These are phyloP conservation scores for Ophiostoma himal-ulmi DNA, from an alignment of 2,329 filamentous ascomycete species.

Conservation along the genomic window DNA sequence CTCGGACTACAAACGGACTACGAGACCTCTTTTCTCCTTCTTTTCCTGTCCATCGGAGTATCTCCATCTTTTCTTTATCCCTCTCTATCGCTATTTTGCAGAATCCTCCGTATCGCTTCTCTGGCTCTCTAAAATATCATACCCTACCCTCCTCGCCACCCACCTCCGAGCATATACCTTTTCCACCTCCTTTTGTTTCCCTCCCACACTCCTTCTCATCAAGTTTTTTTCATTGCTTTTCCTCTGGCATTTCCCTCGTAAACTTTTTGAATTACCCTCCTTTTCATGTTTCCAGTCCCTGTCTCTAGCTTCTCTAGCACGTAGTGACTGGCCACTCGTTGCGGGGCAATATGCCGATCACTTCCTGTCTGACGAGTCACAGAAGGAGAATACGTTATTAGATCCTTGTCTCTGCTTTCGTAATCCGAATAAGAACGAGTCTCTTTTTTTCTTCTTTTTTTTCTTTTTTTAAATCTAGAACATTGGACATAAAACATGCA, in stretches of 20 bases:
- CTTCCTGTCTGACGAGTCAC: slow-evolving; percentile 3
- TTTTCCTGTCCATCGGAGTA: neutral
- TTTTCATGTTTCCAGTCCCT: neutral
- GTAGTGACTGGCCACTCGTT: slow-evolving; percentile 9
- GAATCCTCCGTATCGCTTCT: neutral
- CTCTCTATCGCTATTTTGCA: neutral
- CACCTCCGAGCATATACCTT: neutral
- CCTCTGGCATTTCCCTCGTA: no score
- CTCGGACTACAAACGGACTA: neutral
- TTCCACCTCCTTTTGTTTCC: neutral
- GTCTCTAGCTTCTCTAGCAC: neutral
- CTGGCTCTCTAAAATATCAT: neutral
- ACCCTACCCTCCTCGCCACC: neutral
- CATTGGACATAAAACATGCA: no score
- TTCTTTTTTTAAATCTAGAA: no score
- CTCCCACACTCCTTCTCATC: no score
- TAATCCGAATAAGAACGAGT: neutral
- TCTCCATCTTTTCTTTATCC: neutral
- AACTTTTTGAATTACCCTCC: neutral
- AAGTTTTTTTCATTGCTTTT: no score
- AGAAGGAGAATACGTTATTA: neutral
- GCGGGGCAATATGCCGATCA: slow-evolving; percentile 12
- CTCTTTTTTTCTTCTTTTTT: no score
- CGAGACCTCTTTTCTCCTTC: neutral
- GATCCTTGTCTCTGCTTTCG: neutral